Percentiles rank a stretch among this genome's conserved stretches.
Conservation (phyloP, 805 yeast species). For the Pichia nakasei region DNA sequence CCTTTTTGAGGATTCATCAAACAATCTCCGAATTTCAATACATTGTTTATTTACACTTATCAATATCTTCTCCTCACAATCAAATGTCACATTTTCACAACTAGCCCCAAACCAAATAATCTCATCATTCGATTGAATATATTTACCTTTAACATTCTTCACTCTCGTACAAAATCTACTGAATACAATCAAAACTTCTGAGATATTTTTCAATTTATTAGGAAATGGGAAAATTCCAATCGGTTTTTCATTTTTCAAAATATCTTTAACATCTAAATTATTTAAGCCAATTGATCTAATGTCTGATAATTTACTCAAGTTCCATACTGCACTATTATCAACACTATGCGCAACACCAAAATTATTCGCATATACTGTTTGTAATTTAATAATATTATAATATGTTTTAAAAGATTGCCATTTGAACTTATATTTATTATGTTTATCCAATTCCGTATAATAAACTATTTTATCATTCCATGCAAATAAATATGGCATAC, state of each 20-base stretch:
- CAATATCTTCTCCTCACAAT: conserved; percentile 19
- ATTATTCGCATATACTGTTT: conserved; percentile 21
- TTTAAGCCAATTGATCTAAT: conserved; percentile 21
- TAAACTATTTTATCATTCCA: conserved; percentile 39
- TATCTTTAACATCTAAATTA: conserved; percentile 19
- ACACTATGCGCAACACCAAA: conserved; percentile 22
- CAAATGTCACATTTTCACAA: conserved; percentile 22
- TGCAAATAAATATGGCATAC: conserved; percentile 36
- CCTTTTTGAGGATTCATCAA: conserved; percentile 13
- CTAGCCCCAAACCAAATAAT: conserved; percentile 20
- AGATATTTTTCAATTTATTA: conserved; percentile 10
- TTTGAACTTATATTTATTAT: conserved; percentile 15
- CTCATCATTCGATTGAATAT: conserved; percentile 19
- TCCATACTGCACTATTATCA: conserved; percentile 22
- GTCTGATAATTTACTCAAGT: conserved; percentile 20
- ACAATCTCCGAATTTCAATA: conserved; percentile 23
- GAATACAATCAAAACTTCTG: conserved; percentile 24
- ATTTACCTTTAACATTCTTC: conserved; percentile 16
- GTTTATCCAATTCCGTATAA: conserved; percentile 25
- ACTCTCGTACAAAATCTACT: conserved; percentile 22
- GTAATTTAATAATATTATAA: conserved; percentile 16
- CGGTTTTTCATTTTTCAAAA: conserved; percentile 21
- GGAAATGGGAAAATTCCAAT: conserved; percentile 21
- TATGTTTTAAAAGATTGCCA: conserved; percentile 23
- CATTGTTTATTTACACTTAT: conserved; percentile 17